Evolutionary conservation across 768 basidiomycete genomes (phyloP), one percentile per base, ranked within the genome.

Genomic region (Tricholoma saponaceum): DNA sequence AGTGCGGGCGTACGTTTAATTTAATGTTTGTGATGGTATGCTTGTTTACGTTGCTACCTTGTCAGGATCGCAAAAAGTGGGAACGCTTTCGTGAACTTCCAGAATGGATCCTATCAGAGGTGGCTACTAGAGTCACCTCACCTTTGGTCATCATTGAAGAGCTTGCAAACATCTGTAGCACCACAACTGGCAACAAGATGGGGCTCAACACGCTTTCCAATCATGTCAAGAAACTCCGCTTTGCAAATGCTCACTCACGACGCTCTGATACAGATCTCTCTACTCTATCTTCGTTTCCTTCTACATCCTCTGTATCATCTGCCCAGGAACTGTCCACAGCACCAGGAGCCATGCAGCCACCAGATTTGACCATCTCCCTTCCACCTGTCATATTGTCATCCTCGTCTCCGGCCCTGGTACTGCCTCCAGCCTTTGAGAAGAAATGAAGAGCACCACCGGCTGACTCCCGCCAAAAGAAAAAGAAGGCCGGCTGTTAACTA

Each of bases 81-180:
- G 60, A 66, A 54, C 61, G 62, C 2, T 67, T 67, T 56, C 61
- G 57, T 32, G 64, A 66, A 49, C 59, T 68, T 35, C 66, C 64
- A 10, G 62, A 65, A 30, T 68, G 57, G 51, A 65, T 68, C 26
- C 56, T 60, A 4, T 14, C 18, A 10, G 23, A 33, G n/a, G 23
- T 53, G 5, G n/a, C 20, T 23, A 12, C 41, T 23, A 43, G 26
- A 16, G 20, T 22, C 12, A 13, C 37, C 13, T 46, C 58, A 14
- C 57, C 57, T 0, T 2, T 12, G 2, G 20, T 13, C 4, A 26
- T 55, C n/a, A 52, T 57, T 10, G 14, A 18, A 3, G 56, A 57
- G 5, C 50, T 57, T n/a, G 37, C 52, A 5, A 4, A 28, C 18
- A 52, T 57, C 7, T 1, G 6, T 4, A 18, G 32, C 13, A 63